These are phyloP conservation scores for Setaria italica DNA, from an alignment of 202 grass and related monocot species.

Conservation along the genomic window DNA sequence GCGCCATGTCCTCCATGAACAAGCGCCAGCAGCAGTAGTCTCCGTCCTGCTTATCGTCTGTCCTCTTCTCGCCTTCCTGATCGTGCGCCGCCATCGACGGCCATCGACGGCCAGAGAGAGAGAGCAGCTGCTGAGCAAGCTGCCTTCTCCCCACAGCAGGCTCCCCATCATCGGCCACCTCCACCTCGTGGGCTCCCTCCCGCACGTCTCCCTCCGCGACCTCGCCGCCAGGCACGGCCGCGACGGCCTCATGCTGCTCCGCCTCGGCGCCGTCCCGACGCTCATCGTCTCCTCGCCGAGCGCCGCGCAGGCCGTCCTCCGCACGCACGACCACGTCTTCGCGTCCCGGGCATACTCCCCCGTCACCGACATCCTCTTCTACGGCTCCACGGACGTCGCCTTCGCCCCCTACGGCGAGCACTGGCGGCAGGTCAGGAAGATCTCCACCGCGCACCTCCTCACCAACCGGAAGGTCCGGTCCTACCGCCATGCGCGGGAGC, in stretches of 20 bases:
- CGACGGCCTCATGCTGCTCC: slow-evolving; percentile 14
- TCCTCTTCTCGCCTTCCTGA: neutral
- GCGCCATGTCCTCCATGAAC: neutral
- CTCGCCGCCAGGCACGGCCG: neutral
- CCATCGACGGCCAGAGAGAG: neutral
- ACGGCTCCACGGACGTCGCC: slow-evolving; percentile 5
- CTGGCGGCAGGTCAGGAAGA: slow-evolving; percentile 30
- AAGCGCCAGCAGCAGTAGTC: neutral
- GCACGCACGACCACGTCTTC: slow-evolving; percentile 16
- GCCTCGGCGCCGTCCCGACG: neutral
- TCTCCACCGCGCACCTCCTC: neutral
- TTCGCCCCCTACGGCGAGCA: slow-evolving; percentile 6
- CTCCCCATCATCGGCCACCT: slow-evolving; percentile 40
- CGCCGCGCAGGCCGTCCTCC: neutral
- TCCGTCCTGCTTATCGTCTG: neutral
- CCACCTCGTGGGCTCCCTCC: slow-evolving; percentile 15
- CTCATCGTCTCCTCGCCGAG: neutral
- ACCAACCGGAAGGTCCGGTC: neutral
- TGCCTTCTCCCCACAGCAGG: neutral
- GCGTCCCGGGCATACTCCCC: slow-evolving; percentile 1
- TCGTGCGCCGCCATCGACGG: neutral
- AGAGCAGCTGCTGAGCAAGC: neutral
- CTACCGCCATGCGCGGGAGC: neutral
- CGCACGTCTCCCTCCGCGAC: slow-evolving; percentile 17
- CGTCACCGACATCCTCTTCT: neutral